These are phyloP conservation scores for Paracoccidioides lutzii DNA, from an alignment of 2,329 filamentous ascomycete genomes.

Conservation along the genomic window DNA sequence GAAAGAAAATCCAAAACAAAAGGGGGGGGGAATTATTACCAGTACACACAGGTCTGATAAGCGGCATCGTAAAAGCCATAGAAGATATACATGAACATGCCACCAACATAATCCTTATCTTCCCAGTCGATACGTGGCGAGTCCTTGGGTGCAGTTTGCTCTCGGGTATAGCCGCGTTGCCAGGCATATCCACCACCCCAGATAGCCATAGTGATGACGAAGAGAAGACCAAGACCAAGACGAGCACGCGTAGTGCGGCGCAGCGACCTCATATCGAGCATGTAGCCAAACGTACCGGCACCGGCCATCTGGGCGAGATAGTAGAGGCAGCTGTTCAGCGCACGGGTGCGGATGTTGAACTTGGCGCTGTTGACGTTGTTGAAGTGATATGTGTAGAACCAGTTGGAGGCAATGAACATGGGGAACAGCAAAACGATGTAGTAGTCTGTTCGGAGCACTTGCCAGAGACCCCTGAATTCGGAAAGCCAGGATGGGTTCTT, in stretches of 20 bases:
- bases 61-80: conserved; percentile 81
- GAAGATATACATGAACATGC: conserved; percentile 82
- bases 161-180: conserved; percentile 49
- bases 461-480: conserved; percentile 61
- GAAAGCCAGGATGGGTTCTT: conserved; percentile 79
- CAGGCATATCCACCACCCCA: conserved; percentile 78
- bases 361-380: conserved; percentile 57
- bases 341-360: conserved; percentile 61
- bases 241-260: conserved; percentile 57
- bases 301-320: conserved; percentile 68
- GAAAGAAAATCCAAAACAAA: not conserved
- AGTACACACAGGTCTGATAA: conserved; percentile 87
- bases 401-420: conserved; percentile 70
- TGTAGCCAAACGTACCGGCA: conserved; percentile 57
- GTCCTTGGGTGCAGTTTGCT: conserved; percentile 13
- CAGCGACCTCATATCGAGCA: conserved; percentile 49
- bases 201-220: conserved; percentile 59
- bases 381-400: conserved; percentile 71
- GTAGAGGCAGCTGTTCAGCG: conserved; percentile 70
- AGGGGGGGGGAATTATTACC: conserved; percentile 39
- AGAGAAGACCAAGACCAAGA: conserved; percentile 46
- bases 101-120: conserved; percentile 54
- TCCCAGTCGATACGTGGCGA: conserved; percentile 19
- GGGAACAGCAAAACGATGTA: conserved; percentile 67
- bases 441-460: conserved; percentile 57